These are phyloP conservation scores for Colletotrichum sp. DNA, from an alignment of 2,329 filamentous ascomycete species.

Conservation along the genomic window DNA sequence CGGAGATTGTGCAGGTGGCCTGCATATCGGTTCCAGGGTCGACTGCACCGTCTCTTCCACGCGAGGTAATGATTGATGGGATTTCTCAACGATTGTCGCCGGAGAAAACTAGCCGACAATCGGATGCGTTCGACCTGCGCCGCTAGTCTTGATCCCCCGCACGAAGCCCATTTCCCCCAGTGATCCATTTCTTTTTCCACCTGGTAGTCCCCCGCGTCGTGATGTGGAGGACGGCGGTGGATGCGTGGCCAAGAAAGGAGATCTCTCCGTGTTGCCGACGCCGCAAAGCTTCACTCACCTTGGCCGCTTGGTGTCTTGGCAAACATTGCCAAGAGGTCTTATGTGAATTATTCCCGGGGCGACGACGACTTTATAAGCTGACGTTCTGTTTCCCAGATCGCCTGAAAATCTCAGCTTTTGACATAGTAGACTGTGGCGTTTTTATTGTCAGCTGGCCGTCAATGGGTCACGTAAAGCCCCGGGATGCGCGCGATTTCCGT, in stretches of 20 bases:
- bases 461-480: not conserved
- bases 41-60: not conserved
- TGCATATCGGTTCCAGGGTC: slow-evolving; percentile 3
- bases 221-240: not conserved
- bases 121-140: not conserved
- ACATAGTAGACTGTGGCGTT: not conserved
- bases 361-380: not conserved
- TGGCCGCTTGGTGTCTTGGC: not conserved
- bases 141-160: slow-evolving; percentile 6
- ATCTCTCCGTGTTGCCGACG: not conserved
- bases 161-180: slow-evolving; percentile 1
- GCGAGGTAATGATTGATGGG: slow-evolving; percentile 11
- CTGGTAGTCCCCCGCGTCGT: not conserved
- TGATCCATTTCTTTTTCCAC: slow-evolving; percentile 3
- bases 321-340: not conserved
- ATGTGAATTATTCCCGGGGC: not conserved
- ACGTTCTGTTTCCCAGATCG: not conserved
- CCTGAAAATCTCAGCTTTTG: not conserved
- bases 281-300: slow-evolving; percentile 14
- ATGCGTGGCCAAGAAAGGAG: slow-evolving; percentile 4
- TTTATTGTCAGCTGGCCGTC: not conserved
- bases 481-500: not conserved
- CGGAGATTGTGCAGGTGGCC: slow-evolving; percentile 16
- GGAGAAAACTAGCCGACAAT: slow-evolving; percentile 10
- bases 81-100: slow-evolving; percentile 2